Percentiles rank a stretch among this genome's conserved stretches.
phyloP scores from a whole-genome alignment of 148 eudicot genomes.

The Camellia granthamiana region DNA sequence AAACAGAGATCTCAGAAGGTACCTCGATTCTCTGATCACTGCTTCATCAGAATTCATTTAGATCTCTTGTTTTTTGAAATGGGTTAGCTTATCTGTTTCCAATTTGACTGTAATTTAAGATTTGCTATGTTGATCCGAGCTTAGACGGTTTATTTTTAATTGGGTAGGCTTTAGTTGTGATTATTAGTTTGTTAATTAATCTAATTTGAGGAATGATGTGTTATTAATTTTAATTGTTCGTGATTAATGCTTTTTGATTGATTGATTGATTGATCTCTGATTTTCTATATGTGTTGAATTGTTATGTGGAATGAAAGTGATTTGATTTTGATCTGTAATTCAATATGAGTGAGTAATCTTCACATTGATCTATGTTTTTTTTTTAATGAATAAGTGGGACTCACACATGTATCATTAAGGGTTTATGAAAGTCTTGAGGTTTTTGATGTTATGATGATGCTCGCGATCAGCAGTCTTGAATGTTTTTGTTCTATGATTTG shows the following conservation, averaged over 20 bases:
- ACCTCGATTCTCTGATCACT: constrained; percentile 7
- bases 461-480: not conserved
- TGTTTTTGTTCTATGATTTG: not conserved
- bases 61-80: constrained; percentile 11
- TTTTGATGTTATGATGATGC: not conserved
- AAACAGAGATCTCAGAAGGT: constrained; percentile 23
- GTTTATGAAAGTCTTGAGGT: not conserved
- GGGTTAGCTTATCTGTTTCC: not conserved
- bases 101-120: not conserved
- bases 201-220: constrained; percentile 3
- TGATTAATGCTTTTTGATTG: not conserved
- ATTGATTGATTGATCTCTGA: constrained; percentile 8
- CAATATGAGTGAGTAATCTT: not conserved
- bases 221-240: not conserved
- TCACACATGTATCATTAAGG: not conserved
- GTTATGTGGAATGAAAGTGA: not conserved
- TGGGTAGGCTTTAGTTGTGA: not conserved
- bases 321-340: not conserved
- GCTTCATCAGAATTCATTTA: not conserved
- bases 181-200: not conserved
- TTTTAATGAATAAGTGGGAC: not conserved
- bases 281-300: not conserved
- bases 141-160: not conserved
- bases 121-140: constrained; percentile 10
- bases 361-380: constrained; percentile 6